Percentiles rank a stretch among this genome's conserved stretches.
phyloP scores from a whole-genome alignment of 345 rosid genomes.

The Garcia nutans region DNA sequence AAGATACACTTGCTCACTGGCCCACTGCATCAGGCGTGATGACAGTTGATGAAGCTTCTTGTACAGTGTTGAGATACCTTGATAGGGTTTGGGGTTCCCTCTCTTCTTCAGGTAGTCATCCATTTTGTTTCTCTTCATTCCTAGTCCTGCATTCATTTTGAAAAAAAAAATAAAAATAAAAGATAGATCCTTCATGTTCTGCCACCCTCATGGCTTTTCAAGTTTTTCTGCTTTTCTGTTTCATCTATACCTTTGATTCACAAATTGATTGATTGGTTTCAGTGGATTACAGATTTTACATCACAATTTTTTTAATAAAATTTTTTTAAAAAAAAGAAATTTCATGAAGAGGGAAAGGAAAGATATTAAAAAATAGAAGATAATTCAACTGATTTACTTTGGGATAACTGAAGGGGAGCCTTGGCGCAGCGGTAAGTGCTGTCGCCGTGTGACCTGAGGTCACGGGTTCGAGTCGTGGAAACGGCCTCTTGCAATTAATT shows the following conservation, averaged over 20 bases:
- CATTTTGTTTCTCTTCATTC: slow-evolving; percentile 4
- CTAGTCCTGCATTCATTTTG: not conserved
- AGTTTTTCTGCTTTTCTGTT: not conserved
- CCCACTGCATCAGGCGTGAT: slow-evolving; percentile 69
- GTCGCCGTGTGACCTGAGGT: no score
- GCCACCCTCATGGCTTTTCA: not conserved
- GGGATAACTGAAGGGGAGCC: no score
- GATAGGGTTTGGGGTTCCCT: slow-evolving; percentile 80
- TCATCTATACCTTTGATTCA: not conserved
- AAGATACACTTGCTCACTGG: slow-evolving; percentile 96
- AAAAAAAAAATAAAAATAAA: not conserved
- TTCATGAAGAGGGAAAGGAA: not conserved
- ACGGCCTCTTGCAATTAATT: no score
- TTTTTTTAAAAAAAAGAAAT: not conserved
- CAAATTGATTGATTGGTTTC: not conserved
- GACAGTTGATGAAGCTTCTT: slow-evolving; percentile 72
- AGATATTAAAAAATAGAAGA: not conserved
- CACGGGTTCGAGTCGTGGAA: no score
- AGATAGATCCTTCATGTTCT: no score
- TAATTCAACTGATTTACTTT: not conserved
- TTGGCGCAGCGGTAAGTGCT: no score
- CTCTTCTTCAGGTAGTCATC: slow-evolving; percentile 65
- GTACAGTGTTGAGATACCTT: slow-evolving; percentile 74
- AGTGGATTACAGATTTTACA: not conserved
- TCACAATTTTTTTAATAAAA: not conserved